Conservation (phyloP, 1,284 basidiomycete species). For the Somion occarium region DNA sequence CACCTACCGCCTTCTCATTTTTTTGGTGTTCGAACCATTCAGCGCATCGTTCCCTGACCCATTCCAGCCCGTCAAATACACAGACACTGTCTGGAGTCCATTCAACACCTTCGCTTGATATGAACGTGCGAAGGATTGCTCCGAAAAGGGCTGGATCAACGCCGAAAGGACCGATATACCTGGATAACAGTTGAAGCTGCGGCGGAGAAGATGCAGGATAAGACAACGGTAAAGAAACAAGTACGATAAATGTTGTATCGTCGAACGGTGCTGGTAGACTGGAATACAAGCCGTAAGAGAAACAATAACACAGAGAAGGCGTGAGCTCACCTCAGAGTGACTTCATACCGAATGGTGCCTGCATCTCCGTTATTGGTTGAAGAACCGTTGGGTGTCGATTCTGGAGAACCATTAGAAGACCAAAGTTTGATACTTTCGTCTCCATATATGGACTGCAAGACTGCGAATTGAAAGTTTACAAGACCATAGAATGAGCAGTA, state of each 20-base stretch:
- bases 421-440: slow-evolving; percentile 57
- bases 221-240: slow-evolving; percentile 68
- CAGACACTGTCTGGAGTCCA: slow-evolving; percentile 74
- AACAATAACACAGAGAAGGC: not conserved
- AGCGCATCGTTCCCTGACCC: slow-evolving; percentile 62
- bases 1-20: slow-evolving; percentile 49
- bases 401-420: slow-evolving; percentile 22
- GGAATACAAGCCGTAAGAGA: not conserved
- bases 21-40: slow-evolving; percentile 71
- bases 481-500: slow-evolving; percentile 12
- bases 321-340: slow-evolving; percentile 41
- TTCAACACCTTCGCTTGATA: slow-evolving; percentile 70
- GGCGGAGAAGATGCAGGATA: slow-evolving; percentile 75
- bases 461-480: slow-evolving; percentile 31
- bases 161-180: slow-evolving; percentile 79
- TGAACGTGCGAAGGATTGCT: slow-evolving; percentile 76
- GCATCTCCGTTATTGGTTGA: slow-evolving; percentile 11
- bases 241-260: slow-evolving; percentile 53
- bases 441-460: slow-evolving; percentile 82
- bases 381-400: not conserved
- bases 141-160: slow-evolving; percentile 74
- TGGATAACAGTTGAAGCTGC: slow-evolving; percentile 81
- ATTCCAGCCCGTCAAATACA: slow-evolving; percentile 86
- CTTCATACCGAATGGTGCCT: slow-evolving; percentile 62
- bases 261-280: slow-evolving; percentile 6